Base-by-base conservation (phyloP, 352 stramenopile species). In the Elongisporangium prolatum region DNA sequence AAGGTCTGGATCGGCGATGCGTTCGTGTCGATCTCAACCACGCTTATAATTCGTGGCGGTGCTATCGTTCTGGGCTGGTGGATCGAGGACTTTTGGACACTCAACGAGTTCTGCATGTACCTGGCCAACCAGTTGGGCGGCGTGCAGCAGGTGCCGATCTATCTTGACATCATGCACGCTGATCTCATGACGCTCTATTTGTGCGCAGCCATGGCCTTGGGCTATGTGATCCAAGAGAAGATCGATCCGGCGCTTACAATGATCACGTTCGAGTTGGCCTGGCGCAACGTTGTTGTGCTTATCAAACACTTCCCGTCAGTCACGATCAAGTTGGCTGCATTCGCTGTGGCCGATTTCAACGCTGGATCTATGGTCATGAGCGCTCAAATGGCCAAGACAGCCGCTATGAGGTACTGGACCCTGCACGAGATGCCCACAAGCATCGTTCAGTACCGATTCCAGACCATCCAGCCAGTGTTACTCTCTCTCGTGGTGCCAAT, bases 181-280 rank as follows among this genome's bases (percentile, higher is more conserved):
- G 72, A 80, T 17, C 56, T 75, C n/a, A 72, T 75, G 65, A 58
- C 67, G 11, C 62, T 81, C 0, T 80, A 75, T 25, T 40, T 84
- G 1, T 67, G 67, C 24, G 38, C 65, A 3, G 56, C 65, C 24
- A 67, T 63, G 21, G 24, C 74, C 1, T 49, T 83, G 13, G 74
- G 71, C 34, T 69, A 72, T 25, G n/a, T 52, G 7, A 16, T 58
- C 13, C 53, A 58, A 16, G 53, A 58, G 40, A 21, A 44, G 16
- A 58, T 58, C 17, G 53, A 58, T 21, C 53, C 53, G 53, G 38
- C 53, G 17, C 38, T 58, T 21, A 28, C 40, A n/a, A 58, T 58
- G 53, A 2, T 51, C 21, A 38, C 51, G 16, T 58, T 58, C 16
- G 53, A 58, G 21, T 16, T 58, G 21, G 53, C 38, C 53, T 58